Evolutionary conservation across 192 early-diverging fungal genomes (phyloP).

Genomic region (Coemansia sp.): DNA sequence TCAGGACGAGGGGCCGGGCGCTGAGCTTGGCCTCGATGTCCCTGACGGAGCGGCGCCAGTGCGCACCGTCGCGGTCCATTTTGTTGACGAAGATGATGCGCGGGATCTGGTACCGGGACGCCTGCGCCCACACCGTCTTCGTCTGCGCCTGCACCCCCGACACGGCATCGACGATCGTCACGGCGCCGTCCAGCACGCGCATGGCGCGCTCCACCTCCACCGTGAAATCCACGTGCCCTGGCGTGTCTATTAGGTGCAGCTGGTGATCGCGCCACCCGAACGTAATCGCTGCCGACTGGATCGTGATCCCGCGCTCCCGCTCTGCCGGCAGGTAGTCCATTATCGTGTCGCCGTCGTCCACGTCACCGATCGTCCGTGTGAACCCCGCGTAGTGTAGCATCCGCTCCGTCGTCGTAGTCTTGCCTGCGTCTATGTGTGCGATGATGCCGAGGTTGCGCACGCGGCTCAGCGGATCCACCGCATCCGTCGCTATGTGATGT

Average conservation of each 20-base stretch:
- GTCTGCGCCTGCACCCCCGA: conserved; percentile 98
- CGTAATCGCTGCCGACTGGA: conserved; percentile 90
- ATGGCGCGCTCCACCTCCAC: conserved; percentile 93
- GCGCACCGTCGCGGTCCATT: conserved; percentile 85
- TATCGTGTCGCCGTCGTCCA: conserved; percentile 90
- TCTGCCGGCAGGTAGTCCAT: conserved; percentile 91
- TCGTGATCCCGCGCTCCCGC: conserved; percentile 92
- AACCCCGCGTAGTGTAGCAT: conserved; percentile 96
- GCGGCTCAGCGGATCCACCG: neutral
- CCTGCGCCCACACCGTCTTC: conserved; percentile 92
- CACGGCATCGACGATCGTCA: conserved; percentile 91
- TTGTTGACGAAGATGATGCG: conserved; percentile 94
- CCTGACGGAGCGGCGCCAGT: conserved; percentile 18
- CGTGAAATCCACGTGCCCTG: conserved; percentile 95
- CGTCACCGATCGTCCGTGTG: conserved; percentile 86
- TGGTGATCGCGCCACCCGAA: conserved; percentile 73
- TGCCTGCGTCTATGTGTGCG: conserved; percentile 97
- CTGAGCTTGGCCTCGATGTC: conserved; percentile 62
- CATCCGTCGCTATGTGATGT: neutral
- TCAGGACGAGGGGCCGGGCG: conserved; percentile 67
- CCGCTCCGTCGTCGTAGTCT: conserved; percentile 97
- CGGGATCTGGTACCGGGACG: conserved; percentile 77
- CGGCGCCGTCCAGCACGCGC: conserved; percentile 91
- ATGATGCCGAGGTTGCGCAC: conserved; percentile 93
- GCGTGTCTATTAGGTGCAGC: conserved; percentile 94